Evolutionary conservation across 768 basidiomycete species (phyloP), one percentile per base, ranked within the genome.

Genomic region (Amanita thiersii): DNA sequence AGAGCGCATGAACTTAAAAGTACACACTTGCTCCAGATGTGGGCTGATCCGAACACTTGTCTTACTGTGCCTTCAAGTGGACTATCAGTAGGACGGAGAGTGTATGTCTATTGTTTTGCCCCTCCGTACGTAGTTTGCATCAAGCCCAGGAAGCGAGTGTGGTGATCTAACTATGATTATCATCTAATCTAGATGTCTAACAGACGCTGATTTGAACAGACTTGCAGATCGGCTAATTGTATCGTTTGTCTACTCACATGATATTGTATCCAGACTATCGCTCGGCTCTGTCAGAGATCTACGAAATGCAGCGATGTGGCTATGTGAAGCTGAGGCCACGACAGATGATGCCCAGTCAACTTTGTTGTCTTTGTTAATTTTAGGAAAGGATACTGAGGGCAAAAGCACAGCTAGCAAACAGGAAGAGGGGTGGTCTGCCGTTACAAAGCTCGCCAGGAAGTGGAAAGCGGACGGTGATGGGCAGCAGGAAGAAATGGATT

Each of bases 201-300:
- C 72, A 18, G 81, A 84, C 47, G 63, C 75, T 1, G 63, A 68
- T 11, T 68, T 90, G 12, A 70, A 76, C 42, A 71, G 66, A 31
- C 67, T 84, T 17, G 71, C 80, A 1, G 66, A 72, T 30, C 69
- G 73, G 29, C 64, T 91, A 15, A 76, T 90, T 44, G 72, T 77
- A 6, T 87, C 86, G 3, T 81, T 91, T 47, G 78, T 87, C 0
- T 82, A 88, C 59, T 87, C 86, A 6, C 79, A 86, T 55, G 87
- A 91, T 48, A 69, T 87, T 45, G 82, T 91, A 17, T 76, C 85
- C 2, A 71, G 88, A 20, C 65, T 91, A 2, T 87, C 85, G 1
- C 64, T 90, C 2, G 86, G 86, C 6, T 76, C 83, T 26, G 73
- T 89, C 15, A 74, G 80, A 10, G 86, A 91, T 55, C 68, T 90